Base-by-base conservation (phyloP, 2,329 filamentous ascomycete genomes). In the Pseudomassariella vexata region DNA sequence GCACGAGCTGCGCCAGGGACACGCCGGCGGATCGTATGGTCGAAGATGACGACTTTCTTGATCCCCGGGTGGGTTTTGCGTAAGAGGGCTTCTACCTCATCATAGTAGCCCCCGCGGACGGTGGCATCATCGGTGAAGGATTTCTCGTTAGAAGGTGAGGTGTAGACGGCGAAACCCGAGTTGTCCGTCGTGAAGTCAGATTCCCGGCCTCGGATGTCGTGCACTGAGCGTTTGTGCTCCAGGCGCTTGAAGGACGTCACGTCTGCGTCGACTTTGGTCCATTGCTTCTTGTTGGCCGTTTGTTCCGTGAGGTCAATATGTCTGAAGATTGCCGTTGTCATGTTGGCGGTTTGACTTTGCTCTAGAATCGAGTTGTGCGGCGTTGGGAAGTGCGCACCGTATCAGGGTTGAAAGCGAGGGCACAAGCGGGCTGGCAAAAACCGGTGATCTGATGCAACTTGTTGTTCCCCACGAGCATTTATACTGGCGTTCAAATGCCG, bases 21-120 rank as follows among this genome's bases (percentile, higher is more conserved):
- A 14, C 70, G 60, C 6, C 71, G 61, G 2, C 81, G 70, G 43
- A 85, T 79, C 0, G 81, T 85, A 53, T 85, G 81, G 54, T 85
- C 81, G 50, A 85, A 85, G 37, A 85, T 79, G 37, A 77, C 67
- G 9, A 85, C 68, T 38, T 76, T 76, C 33, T 70, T 72, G 32
- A 79, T 60, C 0, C 65, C 70, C 0, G 68, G 62, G 1, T 82
- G 60, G 26, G 71, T 70, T 18, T 64, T 55, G 9, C 65, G 63
- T 3, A 84, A 58, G 2, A 83, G 53, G 0, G 57, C 50, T 42
- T 82, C 75, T 2, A 82, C 70, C 44, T 82, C 77, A 14, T 52
- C 48, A 48, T 84, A 84, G 56, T 84, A 84, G 0, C 56, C 59
- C 1, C 52, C 45, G 22, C 76, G 65, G 6, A 83, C 68, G 9